Base-by-base conservation (phyloP, 2,329 filamentous ascomycete species). In the Blastomyces gilchristii region DNA sequence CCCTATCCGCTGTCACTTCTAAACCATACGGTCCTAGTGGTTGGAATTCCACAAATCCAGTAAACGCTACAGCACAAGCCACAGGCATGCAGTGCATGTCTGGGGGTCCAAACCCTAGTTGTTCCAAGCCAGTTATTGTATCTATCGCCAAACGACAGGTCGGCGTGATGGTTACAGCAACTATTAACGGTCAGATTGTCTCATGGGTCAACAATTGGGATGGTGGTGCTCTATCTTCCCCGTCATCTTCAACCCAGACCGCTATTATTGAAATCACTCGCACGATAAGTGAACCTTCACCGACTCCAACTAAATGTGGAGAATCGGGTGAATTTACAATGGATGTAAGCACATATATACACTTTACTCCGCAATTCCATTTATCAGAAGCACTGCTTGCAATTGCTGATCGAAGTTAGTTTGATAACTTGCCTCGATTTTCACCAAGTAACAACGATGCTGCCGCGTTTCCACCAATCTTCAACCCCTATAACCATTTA, bases 401-500 rank as follows among this genome's bases (percentile, higher is more conserved):
- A 25, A 14, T 14, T 25, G 12, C 12, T 25, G 25, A 41, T 25
- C 37, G 6, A 2, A 6, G 43, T 9, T 50, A 71, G 68, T 73
- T 73, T 60, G 71, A 73, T 62, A 67, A 71, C 56, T 65, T 72
- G 41, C 70, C 71, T 28, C 34, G 62, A 34, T 68, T 61, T 41
- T 66, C 65, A 8, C 63, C 63, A 14, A 60, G 66, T 49, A 68
- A 72, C 60, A 64, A 68, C 16, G 71, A 71, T 54, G 71, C 71
- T n/a, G 59, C 68, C n/a, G 39, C 62, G 6, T 70, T 67, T 57
- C 75, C 77, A 11, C 76, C 77, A 53, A 73, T 82, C 63, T 76
- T 73, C 66, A 78, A 76, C 62, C 80, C 80, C 0, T 82, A 81
- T 66, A 76, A 80, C 62, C 80, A 82, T 67, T 74, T 83, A 58